Conservation (phyloP, 257 asterid species). For the Nicotiana tomentosiformis region DNA sequence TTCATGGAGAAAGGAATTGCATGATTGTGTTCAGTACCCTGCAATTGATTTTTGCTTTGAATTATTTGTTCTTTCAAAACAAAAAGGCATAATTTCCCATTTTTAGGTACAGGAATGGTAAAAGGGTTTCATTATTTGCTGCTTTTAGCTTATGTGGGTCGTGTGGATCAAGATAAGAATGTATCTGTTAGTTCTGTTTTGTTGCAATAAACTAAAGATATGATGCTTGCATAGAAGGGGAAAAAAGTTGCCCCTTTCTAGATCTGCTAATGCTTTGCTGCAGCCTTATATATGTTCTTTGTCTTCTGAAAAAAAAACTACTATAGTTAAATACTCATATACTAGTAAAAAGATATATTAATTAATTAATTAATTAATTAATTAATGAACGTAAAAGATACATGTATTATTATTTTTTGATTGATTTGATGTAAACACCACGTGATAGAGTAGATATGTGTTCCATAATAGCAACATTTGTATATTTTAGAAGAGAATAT, state of each 20-base stretch:
- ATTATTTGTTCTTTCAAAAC: neutral
- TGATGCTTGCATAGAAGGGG: neutral
- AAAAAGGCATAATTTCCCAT: neutral
- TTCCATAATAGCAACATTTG: neutral
- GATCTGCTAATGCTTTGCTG: neutral
- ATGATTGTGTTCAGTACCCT: neutral
- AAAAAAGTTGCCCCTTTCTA: neutral
- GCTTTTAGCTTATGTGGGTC: neutral
- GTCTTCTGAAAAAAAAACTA: neutral
- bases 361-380: neutral
- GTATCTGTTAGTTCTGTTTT: neutral
- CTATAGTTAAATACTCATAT: neutral
- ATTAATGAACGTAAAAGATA: neutral
- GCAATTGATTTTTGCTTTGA: slow-evolving; percentile 11
- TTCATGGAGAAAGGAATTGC: neutral
- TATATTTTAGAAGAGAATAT: neutral
- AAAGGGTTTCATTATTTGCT: slow-evolving; percentile 2
- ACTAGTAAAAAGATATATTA: neutral
- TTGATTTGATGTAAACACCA: neutral
- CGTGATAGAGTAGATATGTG: too few species aligned
- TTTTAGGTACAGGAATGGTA: neutral
- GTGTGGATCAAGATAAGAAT: neutral
- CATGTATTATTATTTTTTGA: too few species aligned
- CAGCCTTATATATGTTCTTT: neutral
- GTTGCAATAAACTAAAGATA: neutral